Evolutionary conservation across 345 rosid species (phyloP).

Genomic region (Rhizophora apiculata): DNA sequence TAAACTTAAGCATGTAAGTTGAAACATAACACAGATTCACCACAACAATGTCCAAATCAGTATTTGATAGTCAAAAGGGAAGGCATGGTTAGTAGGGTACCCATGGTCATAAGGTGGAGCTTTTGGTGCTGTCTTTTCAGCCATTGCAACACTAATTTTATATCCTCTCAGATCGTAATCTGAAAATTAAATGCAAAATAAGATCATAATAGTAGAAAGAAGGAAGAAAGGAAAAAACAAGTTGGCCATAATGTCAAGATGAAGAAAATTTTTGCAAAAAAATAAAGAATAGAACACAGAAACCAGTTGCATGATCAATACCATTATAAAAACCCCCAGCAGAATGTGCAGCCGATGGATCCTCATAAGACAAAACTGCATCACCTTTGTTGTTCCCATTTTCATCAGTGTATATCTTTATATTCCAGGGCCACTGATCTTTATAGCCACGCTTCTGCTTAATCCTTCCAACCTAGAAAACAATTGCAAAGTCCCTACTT

Average conservation of each 20-base stretch:
- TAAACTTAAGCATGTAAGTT: not conserved
- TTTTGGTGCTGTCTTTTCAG: slow-evolving; percentile 83
- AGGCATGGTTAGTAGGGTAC: slow-evolving; percentile 30
- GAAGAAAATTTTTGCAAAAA: not conserved
- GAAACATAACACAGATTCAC: not conserved
- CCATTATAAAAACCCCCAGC: slow-evolving; percentile 90
- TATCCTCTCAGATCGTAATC: slow-evolving; percentile 83
- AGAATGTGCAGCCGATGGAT: slow-evolving; percentile 92
- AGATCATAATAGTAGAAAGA: not conserved
- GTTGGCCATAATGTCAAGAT: not conserved
- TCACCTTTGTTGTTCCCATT: slow-evolving; percentile 90
- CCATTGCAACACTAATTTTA: slow-evolving; percentile 85
- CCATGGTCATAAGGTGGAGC: slow-evolving; percentile 56
- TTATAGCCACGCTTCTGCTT: slow-evolving; percentile 97
- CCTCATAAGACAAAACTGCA: slow-evolving; percentile 87
- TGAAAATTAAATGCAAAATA: slow-evolving; percentile 21
- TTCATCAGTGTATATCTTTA: slow-evolving; percentile 91
- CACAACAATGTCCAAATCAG: not conserved
- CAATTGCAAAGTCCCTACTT: not conserved
- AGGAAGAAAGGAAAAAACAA: not conserved
- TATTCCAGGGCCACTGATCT: slow-evolving; percentile 98
- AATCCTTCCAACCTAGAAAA: slow-evolving; percentile 77
- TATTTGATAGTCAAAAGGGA: not conserved
- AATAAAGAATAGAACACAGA: not conserved
- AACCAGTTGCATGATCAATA: slow-evolving; percentile 27